Conservation (phyloP, 2,329 filamentous ascomycete genomes). For the Periconia sp. region DNA sequence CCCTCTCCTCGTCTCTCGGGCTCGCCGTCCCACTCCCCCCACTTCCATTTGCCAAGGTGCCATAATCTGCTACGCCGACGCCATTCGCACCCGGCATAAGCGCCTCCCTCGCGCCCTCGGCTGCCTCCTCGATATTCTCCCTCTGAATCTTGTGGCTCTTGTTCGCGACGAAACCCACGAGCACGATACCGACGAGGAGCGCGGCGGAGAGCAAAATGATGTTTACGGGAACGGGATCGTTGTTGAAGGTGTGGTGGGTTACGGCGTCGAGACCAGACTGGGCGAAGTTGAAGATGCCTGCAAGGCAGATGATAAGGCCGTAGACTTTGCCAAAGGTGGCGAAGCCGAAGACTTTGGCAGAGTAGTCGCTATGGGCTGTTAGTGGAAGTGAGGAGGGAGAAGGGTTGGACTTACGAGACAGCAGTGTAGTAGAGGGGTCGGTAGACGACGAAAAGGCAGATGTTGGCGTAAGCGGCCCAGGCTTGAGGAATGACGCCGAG, state of each 20-base stretch:
- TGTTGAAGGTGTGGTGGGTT: slow-evolving; percentile 73
- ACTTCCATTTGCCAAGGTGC: slow-evolving; percentile 19
- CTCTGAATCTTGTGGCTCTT: slow-evolving; percentile 53
- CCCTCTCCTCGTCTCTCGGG: slow-evolving; percentile 27
- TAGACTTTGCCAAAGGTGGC: slow-evolving; percentile 93
- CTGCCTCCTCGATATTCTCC: slow-evolving; percentile 44
- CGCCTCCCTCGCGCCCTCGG: slow-evolving; percentile 40
- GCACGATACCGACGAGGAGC: slow-evolving; percentile 65
- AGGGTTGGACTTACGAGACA: slow-evolving; percentile 63
- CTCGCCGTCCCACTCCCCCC: slow-evolving; percentile 17
- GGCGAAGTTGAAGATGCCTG: slow-evolving; percentile 82
- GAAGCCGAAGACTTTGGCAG: slow-evolving; percentile 91
- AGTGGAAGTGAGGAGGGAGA: not conserved
- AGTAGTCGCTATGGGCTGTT: slow-evolving; percentile 67
- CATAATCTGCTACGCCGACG: slow-evolving; percentile 27
- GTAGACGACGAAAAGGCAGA: slow-evolving; percentile 82
- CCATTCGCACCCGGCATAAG: slow-evolving; percentile 41
- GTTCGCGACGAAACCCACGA: slow-evolving; percentile 71
- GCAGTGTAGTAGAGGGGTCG: slow-evolving; percentile 90
- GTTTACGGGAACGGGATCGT: slow-evolving; percentile 80
- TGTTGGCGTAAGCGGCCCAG: slow-evolving; percentile 76
- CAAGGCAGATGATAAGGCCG: slow-evolving; percentile 84
- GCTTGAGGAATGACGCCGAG: slow-evolving; percentile 74
- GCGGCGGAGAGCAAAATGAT: slow-evolving; percentile 68
- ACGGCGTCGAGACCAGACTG: slow-evolving; percentile 81